Base-by-base conservation (phyloP, 2,329 filamentous ascomycete species). In the Fusarium cicatricum region DNA sequence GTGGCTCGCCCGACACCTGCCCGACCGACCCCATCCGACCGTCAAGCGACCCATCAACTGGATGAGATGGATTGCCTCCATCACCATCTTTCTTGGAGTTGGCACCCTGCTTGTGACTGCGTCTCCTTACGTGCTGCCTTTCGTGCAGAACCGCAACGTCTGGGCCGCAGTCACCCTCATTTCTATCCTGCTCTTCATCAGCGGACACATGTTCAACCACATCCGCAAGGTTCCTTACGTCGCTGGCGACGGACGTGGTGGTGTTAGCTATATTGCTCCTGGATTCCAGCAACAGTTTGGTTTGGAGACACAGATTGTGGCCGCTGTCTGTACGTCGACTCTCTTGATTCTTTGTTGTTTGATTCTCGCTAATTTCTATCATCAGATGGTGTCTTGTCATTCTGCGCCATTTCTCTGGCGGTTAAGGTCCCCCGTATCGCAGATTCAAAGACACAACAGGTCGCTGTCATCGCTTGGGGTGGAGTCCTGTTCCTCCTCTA, bases 131-230 rank as follows among this genome's bases (percentile, higher is more conserved):
- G 70, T 97, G 11, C 72, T 94, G 11, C 94, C 94, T 3, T 70
- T 97, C 55, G 74, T 97, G 31, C 91, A 92, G 75, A 97, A 90
- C 80, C 90, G 94, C 66, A 98, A 96, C 70, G 78, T 98, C 15
- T 99, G 95, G 95, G 93, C 94, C 19, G 91, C 90, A 17, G 77
- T 96, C 69, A 96, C 90, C 75, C 80, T 99, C 65, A 92, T 98
- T 69, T 82, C 88, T 12, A 93, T 99, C 60, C 84, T 99, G 36
- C 82, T 97, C 53, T 99, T 98, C 78, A 97, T 90, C 40, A 95
- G 90, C 68, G 96, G 95, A 33, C 93, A 98, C 77, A 99, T 99
- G 96, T 99, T 96, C 84, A 99, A 98, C 76, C 93, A 97, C 72
- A 99, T 99, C 71, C 87, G 96, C 67, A 94, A 95, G 74, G 91